These are phyloP conservation scores for Funneliformis geosporum DNA, from an alignment of 192 early-diverging fungal genomes.

Conservation along the genomic window DNA sequence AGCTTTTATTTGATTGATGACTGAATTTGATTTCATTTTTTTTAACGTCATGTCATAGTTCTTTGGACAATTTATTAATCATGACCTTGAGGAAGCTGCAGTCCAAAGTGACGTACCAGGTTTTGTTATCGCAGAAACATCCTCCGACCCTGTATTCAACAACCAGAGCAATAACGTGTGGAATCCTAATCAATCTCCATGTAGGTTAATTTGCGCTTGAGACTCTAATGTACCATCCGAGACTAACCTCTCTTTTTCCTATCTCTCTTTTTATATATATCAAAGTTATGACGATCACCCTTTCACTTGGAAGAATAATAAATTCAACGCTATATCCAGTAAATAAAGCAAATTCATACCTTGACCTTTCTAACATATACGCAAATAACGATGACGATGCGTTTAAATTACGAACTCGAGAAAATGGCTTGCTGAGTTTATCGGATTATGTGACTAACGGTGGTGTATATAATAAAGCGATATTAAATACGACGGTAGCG, in stretches of 20 bases:
- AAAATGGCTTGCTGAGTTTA: background rate
- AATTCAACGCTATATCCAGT: background rate
- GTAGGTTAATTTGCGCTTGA: no score
- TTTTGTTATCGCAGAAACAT: background rate
- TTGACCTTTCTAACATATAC: conserved; percentile 4
- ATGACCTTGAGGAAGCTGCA: conserved; percentile 14
- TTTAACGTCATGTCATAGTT: background rate
- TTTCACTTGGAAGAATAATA: background rate
- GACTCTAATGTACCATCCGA: no score
- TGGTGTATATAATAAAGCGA: conserved; percentile 11
- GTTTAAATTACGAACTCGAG: background rate
- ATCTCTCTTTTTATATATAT: no score
- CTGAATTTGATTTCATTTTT: background rate
- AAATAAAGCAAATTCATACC: background rate
- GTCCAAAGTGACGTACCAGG: background rate
- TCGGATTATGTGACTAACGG: background rate
- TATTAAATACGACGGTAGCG: background rate
- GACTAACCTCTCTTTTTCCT: no score
- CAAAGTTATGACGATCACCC: background rate
- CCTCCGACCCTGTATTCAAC: background rate
- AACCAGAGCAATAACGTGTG: background rate
- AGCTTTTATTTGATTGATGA: no score
- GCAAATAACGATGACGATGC: background rate
- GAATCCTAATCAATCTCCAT: background rate
- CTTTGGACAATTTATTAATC: conserved; percentile 20